Evolutionary conservation across 2,329 filamentous ascomycete species (phyloP).

Genomic region (Arthrobotrys sinensis): DNA sequence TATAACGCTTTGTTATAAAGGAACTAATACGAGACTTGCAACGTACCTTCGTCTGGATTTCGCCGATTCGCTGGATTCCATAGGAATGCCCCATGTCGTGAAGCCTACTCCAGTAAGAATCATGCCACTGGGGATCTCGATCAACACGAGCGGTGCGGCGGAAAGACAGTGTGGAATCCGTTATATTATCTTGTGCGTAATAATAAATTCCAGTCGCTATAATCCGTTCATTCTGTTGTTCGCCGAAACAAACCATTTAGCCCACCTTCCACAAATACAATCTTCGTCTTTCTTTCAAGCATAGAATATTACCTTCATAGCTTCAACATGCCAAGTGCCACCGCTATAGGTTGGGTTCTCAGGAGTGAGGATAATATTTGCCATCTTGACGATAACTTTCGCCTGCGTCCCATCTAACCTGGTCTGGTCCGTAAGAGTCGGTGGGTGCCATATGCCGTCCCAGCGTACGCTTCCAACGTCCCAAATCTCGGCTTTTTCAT

Average conservation of each 20-base stretch:
- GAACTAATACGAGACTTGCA: not conserved
- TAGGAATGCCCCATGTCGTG: conserved; percentile 34
- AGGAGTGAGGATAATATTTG: conserved; percentile 74
- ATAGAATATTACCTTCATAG: conserved; percentile 66
- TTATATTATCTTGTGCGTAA: conserved; percentile 75
- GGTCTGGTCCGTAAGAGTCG: not conserved
- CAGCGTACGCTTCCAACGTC: not conserved
- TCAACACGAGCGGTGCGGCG: conserved; percentile 66
- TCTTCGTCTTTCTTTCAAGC: too few relatives aligned
- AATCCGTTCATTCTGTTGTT: conserved; percentile 75
- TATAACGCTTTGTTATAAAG: not conserved
- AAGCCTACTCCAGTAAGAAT: conserved; percentile 36
- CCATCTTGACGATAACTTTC: conserved; percentile 77
- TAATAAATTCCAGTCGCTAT: conserved; percentile 76
- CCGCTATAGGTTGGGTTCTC: conserved; percentile 71
- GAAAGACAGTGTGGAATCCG: conserved; percentile 71
- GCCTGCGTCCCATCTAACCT: conserved; percentile 67
- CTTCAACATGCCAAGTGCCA: conserved; percentile 74
- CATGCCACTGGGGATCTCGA: not conserved
- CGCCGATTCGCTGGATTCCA: conserved; percentile 34
- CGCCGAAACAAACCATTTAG: not conserved
- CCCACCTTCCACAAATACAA: not conserved
- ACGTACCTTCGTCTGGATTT: conserved; percentile 49
- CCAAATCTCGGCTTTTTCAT: not conserved
- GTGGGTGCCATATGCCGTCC: conserved; percentile 11